These are phyloP conservation scores for Metschnikowia henanensis DNA, from an alignment of 805 yeast genomes.

Conservation along the genomic window DNA sequence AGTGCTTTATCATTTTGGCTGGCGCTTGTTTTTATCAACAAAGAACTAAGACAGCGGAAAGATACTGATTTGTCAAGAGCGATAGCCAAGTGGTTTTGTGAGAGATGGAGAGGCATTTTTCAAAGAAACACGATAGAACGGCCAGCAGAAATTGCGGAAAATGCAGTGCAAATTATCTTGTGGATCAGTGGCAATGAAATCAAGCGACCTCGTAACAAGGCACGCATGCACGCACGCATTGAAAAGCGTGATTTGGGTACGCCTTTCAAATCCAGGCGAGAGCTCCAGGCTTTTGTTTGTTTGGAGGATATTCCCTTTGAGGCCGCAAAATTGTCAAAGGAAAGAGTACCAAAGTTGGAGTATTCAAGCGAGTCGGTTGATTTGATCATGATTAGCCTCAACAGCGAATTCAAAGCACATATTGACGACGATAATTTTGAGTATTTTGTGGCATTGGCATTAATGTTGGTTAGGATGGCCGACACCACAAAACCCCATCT, in stretches of 20 bases:
- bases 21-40: conserved; percentile 36
- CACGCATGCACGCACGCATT: no score
- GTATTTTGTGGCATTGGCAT: conserved; percentile 1
- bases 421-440: not conserved
- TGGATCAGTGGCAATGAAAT: conserved; percentile 3
- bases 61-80: conserved; percentile 24
- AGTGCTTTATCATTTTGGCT: conserved; percentile 59
- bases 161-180: not conserved
- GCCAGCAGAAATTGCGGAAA: not conserved
- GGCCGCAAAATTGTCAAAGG: not conserved
- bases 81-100: conserved; percentile 51
- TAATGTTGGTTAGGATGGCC: not conserved
- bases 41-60: conserved; percentile 30
- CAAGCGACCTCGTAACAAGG: no score
- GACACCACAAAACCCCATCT: not conserved
- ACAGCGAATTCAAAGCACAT: not conserved
- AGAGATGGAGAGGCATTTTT: conserved; percentile 41
- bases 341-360: conserved; percentile 6
- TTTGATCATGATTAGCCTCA: not conserved
- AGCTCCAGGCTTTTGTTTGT: no score
- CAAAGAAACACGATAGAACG: not conserved
- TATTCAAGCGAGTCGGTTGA: conserved; percentile 3
- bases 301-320: not conserved
- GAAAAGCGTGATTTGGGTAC: no score
- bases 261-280: no score